Conservation (phyloP, 2,329 filamentous ascomycete genomes). For the Neonectria ditissima region DNA sequence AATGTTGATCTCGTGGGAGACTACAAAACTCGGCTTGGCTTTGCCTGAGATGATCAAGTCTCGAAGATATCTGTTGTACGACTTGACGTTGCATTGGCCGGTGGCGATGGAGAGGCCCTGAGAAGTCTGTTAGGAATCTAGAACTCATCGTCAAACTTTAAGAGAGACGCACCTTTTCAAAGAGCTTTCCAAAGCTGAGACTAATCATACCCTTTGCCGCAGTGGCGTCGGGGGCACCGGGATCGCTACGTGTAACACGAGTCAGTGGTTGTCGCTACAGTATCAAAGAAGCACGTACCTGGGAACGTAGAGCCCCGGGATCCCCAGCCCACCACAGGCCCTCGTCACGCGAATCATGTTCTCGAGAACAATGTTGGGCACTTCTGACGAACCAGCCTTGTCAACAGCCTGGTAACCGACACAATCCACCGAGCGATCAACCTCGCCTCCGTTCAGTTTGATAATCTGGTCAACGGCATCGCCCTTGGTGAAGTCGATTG, state of each 20-base stretch:
- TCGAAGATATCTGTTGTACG: conserved; percentile 74
- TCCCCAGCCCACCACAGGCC: conserved; percentile 70
- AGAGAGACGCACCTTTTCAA: conserved; percentile 66
- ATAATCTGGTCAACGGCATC: conserved; percentile 73
- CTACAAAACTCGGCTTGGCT: conserved; percentile 75
- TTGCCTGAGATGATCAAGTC: conserved; percentile 74
- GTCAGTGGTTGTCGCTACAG: neutral
- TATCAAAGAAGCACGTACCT: conserved; percentile 35
- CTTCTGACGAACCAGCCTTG: conserved; percentile 66
- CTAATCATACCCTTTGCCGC: conserved; percentile 72
- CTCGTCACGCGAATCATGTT: conserved; percentile 73
- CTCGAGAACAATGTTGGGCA: conserved; percentile 72
- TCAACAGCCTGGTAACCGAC: conserved; percentile 74
- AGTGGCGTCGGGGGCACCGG: conserved; percentile 71
- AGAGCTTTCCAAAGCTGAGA: conserved; percentile 74
- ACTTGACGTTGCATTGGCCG: conserved; percentile 76
- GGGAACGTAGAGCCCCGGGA: conserved; percentile 65
- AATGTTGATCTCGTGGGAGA: conserved; percentile 72
- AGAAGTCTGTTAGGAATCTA: neutral
- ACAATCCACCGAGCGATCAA: conserved; percentile 73
- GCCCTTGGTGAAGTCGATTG: conserved; percentile 70
- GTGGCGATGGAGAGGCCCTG: conserved; percentile 70
- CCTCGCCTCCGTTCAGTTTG: conserved; percentile 67
- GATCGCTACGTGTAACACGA: conserved; percentile 59
- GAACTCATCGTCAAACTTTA: neutral